A percentile compares a stretch with the other conserved stretches of the same genome.
Conservation (phyloP, 768 basidiomycete genomes). For the Cystofilobasidium bisporidii region DNA sequence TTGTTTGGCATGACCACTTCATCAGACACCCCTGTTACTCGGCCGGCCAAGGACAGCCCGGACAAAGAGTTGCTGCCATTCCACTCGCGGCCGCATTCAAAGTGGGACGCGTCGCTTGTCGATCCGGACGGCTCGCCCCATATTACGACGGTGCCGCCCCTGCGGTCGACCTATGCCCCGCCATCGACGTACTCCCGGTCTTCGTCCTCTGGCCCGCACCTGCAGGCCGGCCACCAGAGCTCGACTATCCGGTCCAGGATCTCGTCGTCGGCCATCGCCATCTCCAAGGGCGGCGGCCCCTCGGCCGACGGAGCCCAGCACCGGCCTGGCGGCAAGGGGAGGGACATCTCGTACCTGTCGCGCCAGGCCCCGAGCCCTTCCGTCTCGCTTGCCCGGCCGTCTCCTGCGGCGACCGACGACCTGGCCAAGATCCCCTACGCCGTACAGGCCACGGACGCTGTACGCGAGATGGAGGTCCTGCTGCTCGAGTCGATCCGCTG, state of each 20-base stretch:
- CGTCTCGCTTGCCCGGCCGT: not conserved
- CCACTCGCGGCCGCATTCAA: not conserved
- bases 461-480: constrained; percentile 4
- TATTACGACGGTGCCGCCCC: too few relatives aligned
- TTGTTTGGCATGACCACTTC: too few relatives aligned
- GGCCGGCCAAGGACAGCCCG: too few relatives aligned
- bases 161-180: too few relatives aligned
- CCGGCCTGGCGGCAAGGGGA: too few relatives aligned
- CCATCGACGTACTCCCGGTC: too few relatives aligned
- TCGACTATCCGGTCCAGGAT: not conserved
- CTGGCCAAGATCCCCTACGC: not conserved
- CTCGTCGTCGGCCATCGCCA: not conserved
- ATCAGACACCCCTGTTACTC: too few relatives aligned
- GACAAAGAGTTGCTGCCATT: not conserved
- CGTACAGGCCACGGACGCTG: not conserved
- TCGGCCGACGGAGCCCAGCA: not conserved
- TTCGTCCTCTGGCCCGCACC: not conserved
- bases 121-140: not conserved
- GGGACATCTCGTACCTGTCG: not conserved
- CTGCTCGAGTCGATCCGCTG: constrained; percentile 8
- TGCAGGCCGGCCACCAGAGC: not conserved
- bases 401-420: not conserved
- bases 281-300: not conserved
- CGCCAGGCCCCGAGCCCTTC: not conserved
- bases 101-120: not conserved